These are phyloP conservation scores for Camellia oleifera DNA, from an alignment of 179 eudicot genomes.

Conservation along the genomic window DNA sequence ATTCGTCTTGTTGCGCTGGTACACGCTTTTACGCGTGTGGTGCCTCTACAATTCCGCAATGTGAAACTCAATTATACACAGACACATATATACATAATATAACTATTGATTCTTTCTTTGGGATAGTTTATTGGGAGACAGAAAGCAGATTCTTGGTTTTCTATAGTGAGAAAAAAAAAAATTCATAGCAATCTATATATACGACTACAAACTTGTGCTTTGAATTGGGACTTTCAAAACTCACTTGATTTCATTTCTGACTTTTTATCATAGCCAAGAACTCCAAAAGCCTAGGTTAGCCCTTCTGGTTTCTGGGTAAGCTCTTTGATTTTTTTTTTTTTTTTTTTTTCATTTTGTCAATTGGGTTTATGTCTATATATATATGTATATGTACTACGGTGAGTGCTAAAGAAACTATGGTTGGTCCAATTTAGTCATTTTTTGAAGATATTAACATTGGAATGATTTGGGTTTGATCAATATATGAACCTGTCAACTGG, in stretches of 20 bases:
- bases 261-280: not conserved
- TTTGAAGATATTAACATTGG: not conserved
- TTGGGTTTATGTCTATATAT: not conserved
- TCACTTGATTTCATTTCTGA: constrained; percentile 1
- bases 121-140: not conserved
- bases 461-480: not conserved
- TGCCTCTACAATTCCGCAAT: not conserved
- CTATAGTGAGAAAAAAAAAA: not conserved
- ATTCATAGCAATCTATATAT: not conserved
- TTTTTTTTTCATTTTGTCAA: not conserved
- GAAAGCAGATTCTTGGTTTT: not conserved
- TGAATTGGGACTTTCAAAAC: not conserved
- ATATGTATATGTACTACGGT: not conserved
- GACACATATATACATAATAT: not conserved
- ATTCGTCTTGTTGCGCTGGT: not conserved
- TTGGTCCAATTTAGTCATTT: not conserved
- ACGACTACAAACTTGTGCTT: not conserved
- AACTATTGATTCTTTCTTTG: not conserved
- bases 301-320: not conserved
- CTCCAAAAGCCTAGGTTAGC: not conserved
- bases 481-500: not conserved
- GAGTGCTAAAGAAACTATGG: not conserved
- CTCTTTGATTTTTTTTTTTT: not conserved
- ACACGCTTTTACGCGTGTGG: constrained; percentile 14
- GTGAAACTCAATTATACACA: not conserved